Evolutionary conservation across 1,139 yeast species (phyloP).

Genomic region (Saccharomycopsis phalli): DNA sequence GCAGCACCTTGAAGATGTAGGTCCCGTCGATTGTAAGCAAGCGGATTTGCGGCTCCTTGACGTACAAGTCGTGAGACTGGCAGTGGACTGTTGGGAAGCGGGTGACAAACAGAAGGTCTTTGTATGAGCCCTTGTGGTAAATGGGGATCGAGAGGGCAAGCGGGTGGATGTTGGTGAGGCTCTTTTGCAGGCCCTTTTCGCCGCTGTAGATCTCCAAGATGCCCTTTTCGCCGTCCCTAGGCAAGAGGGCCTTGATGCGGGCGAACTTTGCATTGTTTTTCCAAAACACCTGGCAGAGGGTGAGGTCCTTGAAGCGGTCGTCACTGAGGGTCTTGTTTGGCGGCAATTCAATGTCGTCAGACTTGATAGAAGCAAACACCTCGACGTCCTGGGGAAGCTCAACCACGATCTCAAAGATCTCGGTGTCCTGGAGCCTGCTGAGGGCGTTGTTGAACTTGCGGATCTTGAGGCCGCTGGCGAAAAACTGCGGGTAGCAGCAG

Average conservation of each 20-base stretch:
- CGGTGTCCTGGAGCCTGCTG: constrained; percentile 63
- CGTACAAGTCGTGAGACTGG: constrained; percentile 66
- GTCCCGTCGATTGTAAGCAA: constrained; percentile 47
- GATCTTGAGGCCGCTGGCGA: constrained; percentile 48
- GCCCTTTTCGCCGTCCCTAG: constrained; percentile 60
- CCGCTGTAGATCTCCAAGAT: constrained; percentile 73
- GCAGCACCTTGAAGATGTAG: constrained; percentile 55
- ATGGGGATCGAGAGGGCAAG: constrained; percentile 72
- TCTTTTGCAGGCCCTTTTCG: constrained; percentile 50
- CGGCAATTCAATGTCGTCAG: constrained; percentile 33
- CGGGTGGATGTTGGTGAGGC: constrained; percentile 56
- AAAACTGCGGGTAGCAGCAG: constrained; percentile 73
- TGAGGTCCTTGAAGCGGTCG: constrained; percentile 38
- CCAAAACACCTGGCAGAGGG: constrained; percentile 75
- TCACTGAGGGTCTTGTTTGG: constrained; percentile 20
- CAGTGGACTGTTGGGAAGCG: constrained; percentile 66
- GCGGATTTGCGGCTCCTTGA: constrained; percentile 75
- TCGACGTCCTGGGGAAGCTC: constrained; percentile 65
- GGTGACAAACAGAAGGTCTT: constrained; percentile 54
- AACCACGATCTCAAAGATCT: constrained; percentile 69
- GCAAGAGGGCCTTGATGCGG: constrained; percentile 72
- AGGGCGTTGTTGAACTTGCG: constrained; percentile 70
- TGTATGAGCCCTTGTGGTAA: constrained; percentile 53
- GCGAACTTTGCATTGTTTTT: constrained; percentile 54
- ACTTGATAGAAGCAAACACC: constrained; percentile 37